Evolutionary conservation across 306 rosid species (phyloP).

Genomic region (Castanea mollissima): DNA sequence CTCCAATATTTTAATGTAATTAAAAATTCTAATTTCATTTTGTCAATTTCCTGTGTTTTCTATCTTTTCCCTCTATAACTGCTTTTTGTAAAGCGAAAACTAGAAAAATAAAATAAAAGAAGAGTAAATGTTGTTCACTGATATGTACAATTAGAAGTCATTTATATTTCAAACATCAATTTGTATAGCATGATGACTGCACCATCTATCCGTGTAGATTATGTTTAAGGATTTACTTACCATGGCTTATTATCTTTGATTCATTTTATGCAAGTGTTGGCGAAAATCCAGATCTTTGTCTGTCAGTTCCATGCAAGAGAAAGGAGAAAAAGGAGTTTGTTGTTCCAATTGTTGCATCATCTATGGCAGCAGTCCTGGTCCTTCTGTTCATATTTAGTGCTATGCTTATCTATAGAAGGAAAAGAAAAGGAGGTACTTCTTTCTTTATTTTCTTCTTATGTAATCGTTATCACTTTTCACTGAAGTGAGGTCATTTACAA

Average conservation of each 20-base stretch:
- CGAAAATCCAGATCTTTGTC: conserved; percentile 23
- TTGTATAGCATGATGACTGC: not conserved
- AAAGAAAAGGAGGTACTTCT: conserved; percentile 10
- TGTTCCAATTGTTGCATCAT: conserved; percentile 29
- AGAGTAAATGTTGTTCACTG: too few relatives aligned
- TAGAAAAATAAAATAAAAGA: too few relatives aligned
- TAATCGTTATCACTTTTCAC: not conserved
- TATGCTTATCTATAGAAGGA: conserved; percentile 6
- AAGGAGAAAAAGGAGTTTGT: conserved; percentile 5
- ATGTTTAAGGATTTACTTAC: not conserved
- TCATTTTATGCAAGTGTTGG: conserved; percentile 13
- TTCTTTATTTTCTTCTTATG: not conserved
- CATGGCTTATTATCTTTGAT: not conserved
- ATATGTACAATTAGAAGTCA: too few relatives aligned
- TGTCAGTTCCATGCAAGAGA: conserved; percentile 1
- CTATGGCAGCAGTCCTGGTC: not conserved
- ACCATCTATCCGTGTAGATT: not conserved
- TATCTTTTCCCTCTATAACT: not conserved
- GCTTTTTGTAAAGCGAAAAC: too few relatives aligned
- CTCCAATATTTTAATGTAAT: not conserved
- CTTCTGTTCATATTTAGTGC: conserved; percentile 1
- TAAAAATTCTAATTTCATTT: not conserved
- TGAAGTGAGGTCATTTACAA: not conserved
- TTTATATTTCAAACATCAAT: too few relatives aligned
- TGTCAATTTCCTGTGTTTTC: not conserved